These are phyloP conservation scores for Nigrospora osmanthi DNA, from an alignment of 2,329 filamentous ascomycete genomes.

Conservation along the genomic window DNA sequence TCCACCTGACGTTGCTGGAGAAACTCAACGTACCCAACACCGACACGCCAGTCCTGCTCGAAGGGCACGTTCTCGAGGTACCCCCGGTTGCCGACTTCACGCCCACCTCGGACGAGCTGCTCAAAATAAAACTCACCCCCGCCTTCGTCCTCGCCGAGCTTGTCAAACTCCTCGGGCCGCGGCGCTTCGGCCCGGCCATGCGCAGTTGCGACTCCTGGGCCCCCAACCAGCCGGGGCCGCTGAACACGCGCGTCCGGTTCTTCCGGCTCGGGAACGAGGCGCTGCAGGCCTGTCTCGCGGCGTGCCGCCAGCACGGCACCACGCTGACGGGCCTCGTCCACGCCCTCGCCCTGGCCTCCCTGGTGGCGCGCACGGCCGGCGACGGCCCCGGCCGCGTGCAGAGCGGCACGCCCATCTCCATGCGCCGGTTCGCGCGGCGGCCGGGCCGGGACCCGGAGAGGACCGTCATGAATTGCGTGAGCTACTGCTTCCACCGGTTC, in stretches of 20 bases:
- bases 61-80: constrained; percentile 4
- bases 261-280: constrained; percentile 9
- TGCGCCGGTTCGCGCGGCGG: constrained; percentile 12
- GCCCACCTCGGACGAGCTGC: constrained; percentile 14
- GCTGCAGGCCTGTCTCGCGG: constrained; percentile 10
- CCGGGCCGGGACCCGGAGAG: constrained; percentile 1
- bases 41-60: neutral
- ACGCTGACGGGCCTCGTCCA: constrained; percentile 21
- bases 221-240: constrained; percentile 8
- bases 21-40: constrained; percentile 12
- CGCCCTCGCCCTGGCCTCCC: constrained; percentile 11
- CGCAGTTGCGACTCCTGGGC: constrained; percentile 13
- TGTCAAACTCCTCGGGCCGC: constrained; percentile 11
- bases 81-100: constrained; percentile 8
- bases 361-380: constrained; percentile 8
- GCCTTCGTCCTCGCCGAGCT: constrained; percentile 9
- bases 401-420: constrained; percentile 11
- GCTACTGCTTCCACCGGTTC: constrained; percentile 4
- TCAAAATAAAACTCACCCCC: constrained; percentile 10
- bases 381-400: neutral
- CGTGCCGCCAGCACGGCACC: constrained; percentile 17
- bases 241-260: constrained; percentile 10
- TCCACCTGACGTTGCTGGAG: constrained; percentile 18
- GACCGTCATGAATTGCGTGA: constrained; percentile 10
- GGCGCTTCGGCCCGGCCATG: constrained; percentile 4